phyloP scores from a whole-genome alignment of 768 basidiomycete genomes.

The Russula griseocarnosa region DNA sequence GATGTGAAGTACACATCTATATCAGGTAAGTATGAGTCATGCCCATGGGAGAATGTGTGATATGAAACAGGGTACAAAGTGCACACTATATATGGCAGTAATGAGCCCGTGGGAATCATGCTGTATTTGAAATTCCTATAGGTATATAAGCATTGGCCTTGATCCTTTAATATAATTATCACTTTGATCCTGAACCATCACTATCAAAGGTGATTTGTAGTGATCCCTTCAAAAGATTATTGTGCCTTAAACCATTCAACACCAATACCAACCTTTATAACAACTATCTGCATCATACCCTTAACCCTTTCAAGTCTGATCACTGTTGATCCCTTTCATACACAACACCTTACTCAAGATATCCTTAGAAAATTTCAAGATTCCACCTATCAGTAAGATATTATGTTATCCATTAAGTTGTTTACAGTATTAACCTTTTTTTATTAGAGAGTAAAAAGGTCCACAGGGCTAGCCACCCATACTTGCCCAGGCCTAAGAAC shows the following conservation, averaged over 20 bases:
- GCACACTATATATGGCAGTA: not conserved
- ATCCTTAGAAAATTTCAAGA: not conserved
- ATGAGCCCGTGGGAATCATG: not conserved
- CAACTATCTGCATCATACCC: not conserved
- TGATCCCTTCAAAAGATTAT: not conserved
- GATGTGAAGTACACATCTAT: not conserved
- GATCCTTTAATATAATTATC: not conserved
- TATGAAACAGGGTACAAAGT: not conserved
- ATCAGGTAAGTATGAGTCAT: not conserved
- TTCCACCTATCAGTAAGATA: slow-evolving; percentile 18
- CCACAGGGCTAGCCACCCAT: not conserved
- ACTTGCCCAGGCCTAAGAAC: not conserved
- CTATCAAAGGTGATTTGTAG: not conserved
- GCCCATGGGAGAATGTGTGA: not conserved
- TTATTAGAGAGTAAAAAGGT: not conserved
- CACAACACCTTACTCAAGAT: not conserved
- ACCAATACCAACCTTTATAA: not conserved
- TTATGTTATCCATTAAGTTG: not conserved
- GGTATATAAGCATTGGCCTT: not conserved
- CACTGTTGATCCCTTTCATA: not conserved
- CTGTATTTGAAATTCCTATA: slow-evolving; percentile 4
- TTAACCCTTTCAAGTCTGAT: too few species aligned
- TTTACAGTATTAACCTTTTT: not conserved
- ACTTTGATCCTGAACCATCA: slow-evolving; percentile 8
- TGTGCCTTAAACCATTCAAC: not conserved